These are phyloP conservation scores for Ceratocystis eucalypticola DNA, from an alignment of 2,329 filamentous ascomycete genomes.

Conservation along the genomic window DNA sequence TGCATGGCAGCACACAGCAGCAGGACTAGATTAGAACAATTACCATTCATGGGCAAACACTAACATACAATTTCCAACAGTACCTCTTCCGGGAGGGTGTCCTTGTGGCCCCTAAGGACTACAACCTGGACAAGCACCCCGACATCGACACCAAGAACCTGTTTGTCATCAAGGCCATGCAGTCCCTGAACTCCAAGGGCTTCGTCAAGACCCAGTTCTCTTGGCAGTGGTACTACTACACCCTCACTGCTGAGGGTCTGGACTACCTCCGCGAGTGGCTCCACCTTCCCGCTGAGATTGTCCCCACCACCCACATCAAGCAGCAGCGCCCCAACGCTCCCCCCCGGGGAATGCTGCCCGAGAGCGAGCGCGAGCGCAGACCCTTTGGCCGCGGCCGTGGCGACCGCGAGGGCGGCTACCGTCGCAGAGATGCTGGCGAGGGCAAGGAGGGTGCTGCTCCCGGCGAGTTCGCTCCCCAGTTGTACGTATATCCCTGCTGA, in stretches of 20 bases:
- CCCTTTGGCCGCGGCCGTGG: slow-evolving; percentile 68
- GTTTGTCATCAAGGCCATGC: slow-evolving; percentile 96
- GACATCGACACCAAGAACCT: slow-evolving; percentile 99
- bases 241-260: slow-evolving; percentile 96
- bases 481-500: slow-evolving; percentile 41
- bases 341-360: slow-evolving; percentile 96
- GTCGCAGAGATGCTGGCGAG: slow-evolving; percentile 74
- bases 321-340: slow-evolving; percentile 97
- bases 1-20: too few relatives aligned
- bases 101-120: slow-evolving; percentile 98
- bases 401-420: slow-evolving; percentile 80
- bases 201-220: slow-evolving; percentile 99
- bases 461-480: slow-evolving; percentile 82
- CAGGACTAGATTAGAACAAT: not conserved
- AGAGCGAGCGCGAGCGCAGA: slow-evolving; percentile 67
- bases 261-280: slow-evolving; percentile 99
- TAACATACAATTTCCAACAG: slow-evolving; percentile 32
- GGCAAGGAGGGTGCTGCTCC: slow-evolving; percentile 86
- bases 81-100: slow-evolving; percentile 92
- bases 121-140: slow-evolving; percentile 91
- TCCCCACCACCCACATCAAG: slow-evolving; percentile 99
- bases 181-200: slow-evolving; percentile 95
- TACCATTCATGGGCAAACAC: slow-evolving; percentile 1
- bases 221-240: slow-evolving; percentile 99
- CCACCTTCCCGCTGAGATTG: slow-evolving; percentile 97